phyloP scores from a whole-genome alignment of 176 grass and related monocot species.

The Hsuehochloa calcarea region DNA sequence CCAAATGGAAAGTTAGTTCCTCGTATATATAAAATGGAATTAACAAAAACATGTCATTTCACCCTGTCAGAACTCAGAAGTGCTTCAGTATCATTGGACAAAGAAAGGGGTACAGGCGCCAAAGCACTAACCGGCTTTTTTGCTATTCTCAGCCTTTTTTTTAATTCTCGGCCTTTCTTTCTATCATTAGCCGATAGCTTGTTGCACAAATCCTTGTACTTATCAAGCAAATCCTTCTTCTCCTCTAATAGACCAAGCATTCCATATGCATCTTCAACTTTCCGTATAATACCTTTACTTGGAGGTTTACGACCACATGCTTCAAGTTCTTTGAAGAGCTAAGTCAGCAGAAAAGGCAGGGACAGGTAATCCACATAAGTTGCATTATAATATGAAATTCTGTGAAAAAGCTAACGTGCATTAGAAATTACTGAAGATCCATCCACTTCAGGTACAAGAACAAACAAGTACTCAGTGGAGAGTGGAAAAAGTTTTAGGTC shows the following conservation, averaged over 20 bases:
- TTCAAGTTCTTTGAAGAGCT: constrained; percentile 80
- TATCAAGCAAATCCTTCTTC: constrained; percentile 58
- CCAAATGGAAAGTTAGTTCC: constrained; percentile 11
- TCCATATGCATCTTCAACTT: constrained; percentile 84
- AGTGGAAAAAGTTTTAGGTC: neutral
- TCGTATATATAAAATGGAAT: neutral
- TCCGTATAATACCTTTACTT: constrained; percentile 63
- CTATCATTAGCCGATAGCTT: constrained; percentile 38
- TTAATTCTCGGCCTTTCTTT: constrained; percentile 37
- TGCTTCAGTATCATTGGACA: neutral
- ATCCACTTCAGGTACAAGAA: neutral
- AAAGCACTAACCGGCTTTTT: constrained; percentile 23
- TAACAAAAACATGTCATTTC: neutral
- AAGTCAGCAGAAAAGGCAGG: constrained; percentile 3
- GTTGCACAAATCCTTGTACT: constrained; percentile 62
- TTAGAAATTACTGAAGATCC: constrained; percentile 15
- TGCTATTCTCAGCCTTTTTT: constrained; percentile 33
- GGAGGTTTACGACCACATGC: constrained; percentile 61
- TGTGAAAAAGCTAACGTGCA: neutral
- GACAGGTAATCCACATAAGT: constrained; percentile 6
- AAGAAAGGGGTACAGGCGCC: neutral
- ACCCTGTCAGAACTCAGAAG: neutral
- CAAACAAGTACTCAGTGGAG: neutral
- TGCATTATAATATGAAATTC: neutral
- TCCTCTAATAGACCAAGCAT: constrained; percentile 73